Evolutionary conservation across 495 filamentous ascomycete genomes (phyloP).

Genomic region (Talaromyces proteolyticus): DNA sequence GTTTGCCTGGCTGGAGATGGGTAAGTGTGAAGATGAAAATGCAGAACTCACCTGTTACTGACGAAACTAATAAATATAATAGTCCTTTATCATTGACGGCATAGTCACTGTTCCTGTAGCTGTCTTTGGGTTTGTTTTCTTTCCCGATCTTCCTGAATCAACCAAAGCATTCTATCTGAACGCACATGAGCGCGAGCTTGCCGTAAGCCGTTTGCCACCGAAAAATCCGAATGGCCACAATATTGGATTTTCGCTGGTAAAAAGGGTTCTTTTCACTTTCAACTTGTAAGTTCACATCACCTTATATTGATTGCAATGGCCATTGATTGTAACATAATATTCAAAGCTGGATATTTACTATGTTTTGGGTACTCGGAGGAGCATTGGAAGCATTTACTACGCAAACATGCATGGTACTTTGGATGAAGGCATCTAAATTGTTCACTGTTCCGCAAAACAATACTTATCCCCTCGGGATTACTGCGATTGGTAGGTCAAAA

Average conservation of each 20-base stretch:
- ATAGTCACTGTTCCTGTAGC: slow-evolving; percentile 53
- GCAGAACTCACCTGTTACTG: too few species aligned
- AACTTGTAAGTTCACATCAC: slow-evolving; percentile 45
- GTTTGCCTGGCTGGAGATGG: slow-evolving; percentile 60
- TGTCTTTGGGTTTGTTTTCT: slow-evolving; percentile 50
- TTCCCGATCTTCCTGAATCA: slow-evolving; percentile 53
- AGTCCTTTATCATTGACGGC: too few species aligned
- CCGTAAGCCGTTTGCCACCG: slow-evolving; percentile 36
- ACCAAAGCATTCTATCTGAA: slow-evolving; percentile 49
- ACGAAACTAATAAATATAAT: slow-evolving; percentile 16
- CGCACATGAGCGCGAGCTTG: slow-evolving; percentile 34
- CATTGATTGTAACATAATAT: too few species aligned
- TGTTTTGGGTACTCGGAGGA: slow-evolving; percentile 43
- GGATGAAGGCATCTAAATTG: slow-evolving; percentile 24
- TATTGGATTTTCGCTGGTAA: slow-evolving; percentile 17
- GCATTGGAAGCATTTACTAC: slow-evolving; percentile 46
- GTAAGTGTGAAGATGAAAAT: too few species aligned
- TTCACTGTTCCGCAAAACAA: slow-evolving; percentile 42
- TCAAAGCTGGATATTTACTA: too few species aligned
- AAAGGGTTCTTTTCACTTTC: slow-evolving; percentile 30
- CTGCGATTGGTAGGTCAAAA: too few species aligned
- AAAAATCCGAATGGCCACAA: too few species aligned
- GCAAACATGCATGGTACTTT: slow-evolving; percentile 32
- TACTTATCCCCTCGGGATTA: slow-evolving; percentile 41
- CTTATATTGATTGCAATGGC: too few species aligned